Evolutionary conservation across 2,329 filamentous ascomycete genomes (phyloP).

Genomic region (Hymenoscyphus linearis): DNA sequence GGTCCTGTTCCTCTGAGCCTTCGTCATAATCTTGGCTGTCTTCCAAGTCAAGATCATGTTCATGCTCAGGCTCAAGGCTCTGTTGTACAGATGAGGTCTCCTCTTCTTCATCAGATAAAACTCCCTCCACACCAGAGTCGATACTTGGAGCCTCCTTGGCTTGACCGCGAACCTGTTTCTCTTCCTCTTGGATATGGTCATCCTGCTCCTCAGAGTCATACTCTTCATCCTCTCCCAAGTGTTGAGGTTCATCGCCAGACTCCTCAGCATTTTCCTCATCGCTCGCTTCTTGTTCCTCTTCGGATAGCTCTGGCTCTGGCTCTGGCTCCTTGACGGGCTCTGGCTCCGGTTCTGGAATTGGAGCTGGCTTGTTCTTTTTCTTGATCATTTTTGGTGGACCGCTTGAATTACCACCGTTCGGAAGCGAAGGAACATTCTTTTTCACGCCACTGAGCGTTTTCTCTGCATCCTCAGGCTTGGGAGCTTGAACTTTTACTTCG

Average conservation of each 20-base stretch:
- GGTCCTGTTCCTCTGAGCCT: background rate
- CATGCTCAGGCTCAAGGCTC: background rate
- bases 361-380: conserved; percentile 15
- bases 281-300: background rate
- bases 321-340: conserved; percentile 12
- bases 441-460: background rate
- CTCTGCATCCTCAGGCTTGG: background rate
- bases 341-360: conserved; percentile 17
- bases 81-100: background rate
- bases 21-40: conserved; percentile 4
- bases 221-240: background rate
- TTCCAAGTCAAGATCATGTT: background rate
- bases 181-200: conserved; percentile 7
- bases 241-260: background rate
- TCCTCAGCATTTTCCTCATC: background rate
- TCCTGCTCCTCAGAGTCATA: background rate
- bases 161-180: conserved; percentile 3
- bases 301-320: background rate
- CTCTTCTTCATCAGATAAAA: conserved; percentile 6
- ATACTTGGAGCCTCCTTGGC: background rate
- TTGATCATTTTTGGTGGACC: conserved; percentile 8
- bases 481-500: background rate
- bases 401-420: background rate
- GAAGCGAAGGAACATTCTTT: background rate
- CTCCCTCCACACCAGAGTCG: conserved; percentile 2